Percentiles rank a stretch among this genome's conserved stretches.
Conservation (phyloP, 352 stramenopile genomes). For the Chrysophaeum taylorii region DNA sequence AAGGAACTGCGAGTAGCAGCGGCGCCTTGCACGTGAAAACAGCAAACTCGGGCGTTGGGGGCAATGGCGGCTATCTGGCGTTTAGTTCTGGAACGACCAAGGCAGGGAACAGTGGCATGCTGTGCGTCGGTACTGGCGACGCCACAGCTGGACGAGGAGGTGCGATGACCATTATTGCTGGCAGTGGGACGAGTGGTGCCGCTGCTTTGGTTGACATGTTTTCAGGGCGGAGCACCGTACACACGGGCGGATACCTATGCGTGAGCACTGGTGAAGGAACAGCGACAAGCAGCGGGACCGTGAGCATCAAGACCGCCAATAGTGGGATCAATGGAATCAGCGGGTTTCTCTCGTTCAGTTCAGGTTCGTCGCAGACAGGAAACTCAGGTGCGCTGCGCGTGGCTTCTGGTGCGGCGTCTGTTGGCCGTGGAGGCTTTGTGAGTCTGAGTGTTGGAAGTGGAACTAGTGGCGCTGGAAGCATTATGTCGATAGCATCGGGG, state of each 20-base stretch:
- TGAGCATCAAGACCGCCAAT: not conserved
- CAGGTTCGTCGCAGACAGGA: slow-evolving; percentile 18
- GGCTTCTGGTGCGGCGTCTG: slow-evolving; percentile 16
- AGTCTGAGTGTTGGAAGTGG: slow-evolving; percentile 24
- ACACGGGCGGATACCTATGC: not conserved
- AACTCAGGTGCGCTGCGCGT: slow-evolving; percentile 24
- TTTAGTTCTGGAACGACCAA: slow-evolving; percentile 35
- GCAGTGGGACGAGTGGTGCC: slow-evolving; percentile 30
- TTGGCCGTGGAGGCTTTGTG: slow-evolving; percentile 21
- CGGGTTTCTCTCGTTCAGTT: slow-evolving; percentile 20
- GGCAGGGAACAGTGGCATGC: slow-evolving; percentile 50
- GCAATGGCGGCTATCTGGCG: slow-evolving; percentile 31
- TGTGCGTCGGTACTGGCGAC: slow-evolving; percentile 52
- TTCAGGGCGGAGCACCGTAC: not conserved
- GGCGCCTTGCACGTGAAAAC: not conserved
- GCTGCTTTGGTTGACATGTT: slow-evolving; percentile 34
- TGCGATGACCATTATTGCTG: slow-evolving; percentile 51
- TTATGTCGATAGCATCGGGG: slow-evolving; percentile 15
- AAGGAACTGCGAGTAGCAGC: not conserved
- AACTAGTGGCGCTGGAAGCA: slow-evolving; percentile 12
- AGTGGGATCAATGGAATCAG: not conserved
- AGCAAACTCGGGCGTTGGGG: slow-evolving; percentile 22
- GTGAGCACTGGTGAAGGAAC: not conserved
- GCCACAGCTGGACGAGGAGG: slow-evolving; percentile 50
- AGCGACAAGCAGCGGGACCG: not conserved